phyloP scores from a whole-genome alignment of 2,329 filamentous ascomycete genomes.

The Hymenoscyphus repandus region DNA sequence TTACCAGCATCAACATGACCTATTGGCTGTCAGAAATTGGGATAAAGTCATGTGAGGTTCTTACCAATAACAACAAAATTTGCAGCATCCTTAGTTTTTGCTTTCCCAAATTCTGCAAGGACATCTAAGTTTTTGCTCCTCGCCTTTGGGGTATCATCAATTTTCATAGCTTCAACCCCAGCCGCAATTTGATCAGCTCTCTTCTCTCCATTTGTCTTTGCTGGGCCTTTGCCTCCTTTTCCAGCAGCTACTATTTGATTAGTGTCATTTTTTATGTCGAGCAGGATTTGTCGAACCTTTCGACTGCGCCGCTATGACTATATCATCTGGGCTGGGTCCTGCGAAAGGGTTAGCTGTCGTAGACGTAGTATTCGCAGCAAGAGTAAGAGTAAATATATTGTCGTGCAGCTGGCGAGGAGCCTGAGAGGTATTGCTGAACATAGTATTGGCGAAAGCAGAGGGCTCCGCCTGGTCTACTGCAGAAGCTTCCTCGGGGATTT shows the following conservation, averaged over 20 bases:
- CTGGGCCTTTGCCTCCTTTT: constrained; percentile 33
- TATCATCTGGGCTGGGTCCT: constrained; percentile 85
- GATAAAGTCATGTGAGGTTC: background rate
- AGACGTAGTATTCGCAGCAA: constrained; percentile 29
- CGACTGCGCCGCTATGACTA: constrained; percentile 81
- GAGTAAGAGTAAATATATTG: constrained; percentile 36
- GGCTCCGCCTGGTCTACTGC: constrained; percentile 29
- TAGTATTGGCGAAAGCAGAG: constrained; percentile 36
- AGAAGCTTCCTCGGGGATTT: constrained; percentile 14
- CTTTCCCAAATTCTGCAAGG: constrained; percentile 70
- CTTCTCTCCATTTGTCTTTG: constrained; percentile 37
- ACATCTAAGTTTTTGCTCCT: constrained; percentile 82
- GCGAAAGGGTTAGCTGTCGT: constrained; percentile 61
- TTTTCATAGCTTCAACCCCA: constrained; percentile 40
- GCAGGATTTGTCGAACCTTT: constrained; percentile 62
- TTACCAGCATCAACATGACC: constrained; percentile 97
- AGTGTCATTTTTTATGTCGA: constrained; percentile 29
- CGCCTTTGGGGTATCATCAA: constrained; percentile 50
- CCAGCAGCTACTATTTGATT: constrained; percentile 39
- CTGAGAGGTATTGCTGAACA: constrained; percentile 35
- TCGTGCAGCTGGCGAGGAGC: constrained; percentile 12
- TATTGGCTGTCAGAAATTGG: constrained; percentile 32
- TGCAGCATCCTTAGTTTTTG: constrained; percentile 69
- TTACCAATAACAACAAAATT: constrained; percentile 91
- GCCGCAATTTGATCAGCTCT: constrained; percentile 39